Percentiles rank a stretch among this genome's conserved stretches.
These are phyloP conservation scores for Leccinum brunneo-olivaceum DNA, from an alignment of 1,284 basidiomycete species.

Conservation along the genomic window DNA sequence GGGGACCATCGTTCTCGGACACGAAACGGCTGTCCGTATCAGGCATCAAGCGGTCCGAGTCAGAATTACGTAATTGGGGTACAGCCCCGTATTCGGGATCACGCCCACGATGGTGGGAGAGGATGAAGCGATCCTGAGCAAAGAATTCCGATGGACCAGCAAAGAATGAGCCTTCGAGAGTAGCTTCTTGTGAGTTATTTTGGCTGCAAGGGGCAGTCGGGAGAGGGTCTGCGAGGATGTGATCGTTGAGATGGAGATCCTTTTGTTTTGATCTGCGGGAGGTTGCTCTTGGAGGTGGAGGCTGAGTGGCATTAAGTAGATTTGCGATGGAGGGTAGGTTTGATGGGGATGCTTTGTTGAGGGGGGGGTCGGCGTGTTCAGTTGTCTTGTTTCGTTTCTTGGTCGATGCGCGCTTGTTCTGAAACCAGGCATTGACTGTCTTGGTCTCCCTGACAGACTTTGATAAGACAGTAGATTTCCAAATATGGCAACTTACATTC, in stretches of 20 bases:
- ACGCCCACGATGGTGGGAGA: conserved; percentile 32
- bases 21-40: conserved; percentile 32
- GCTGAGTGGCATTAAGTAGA: conserved; percentile 35
- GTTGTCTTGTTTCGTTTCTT: conserved; percentile 58
- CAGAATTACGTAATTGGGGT: conserved; percentile 25
- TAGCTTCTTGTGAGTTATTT: conserved; percentile 10
- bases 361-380: conserved; percentile 14
- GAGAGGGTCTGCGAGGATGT: conserved; percentile 21
- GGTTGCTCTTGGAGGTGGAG: conserved; percentile 28
- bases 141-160: conserved; percentile 27
- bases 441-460: conserved; percentile 58
- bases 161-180: conserved; percentile 29
- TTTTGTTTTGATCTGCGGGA: conserved; percentile 32
- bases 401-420: conserved; percentile 74
- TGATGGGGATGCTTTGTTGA: conserved; percentile 23
- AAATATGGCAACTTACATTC: conserved; percentile 52
- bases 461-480: conserved; percentile 25
- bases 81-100: conserved; percentile 26
- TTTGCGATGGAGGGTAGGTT: conserved; percentile 39
- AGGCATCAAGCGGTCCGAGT: conserved; percentile 23
- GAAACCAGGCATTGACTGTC: conserved; percentile 79
- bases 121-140: conserved; percentile 29
- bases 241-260: conserved; percentile 28
- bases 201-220: conserved; percentile 7
- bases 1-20: conserved; percentile 30